Evolutionary conservation across 305 asterid genomes (phyloP).

Genomic region (Fraxinus sp.): DNA sequence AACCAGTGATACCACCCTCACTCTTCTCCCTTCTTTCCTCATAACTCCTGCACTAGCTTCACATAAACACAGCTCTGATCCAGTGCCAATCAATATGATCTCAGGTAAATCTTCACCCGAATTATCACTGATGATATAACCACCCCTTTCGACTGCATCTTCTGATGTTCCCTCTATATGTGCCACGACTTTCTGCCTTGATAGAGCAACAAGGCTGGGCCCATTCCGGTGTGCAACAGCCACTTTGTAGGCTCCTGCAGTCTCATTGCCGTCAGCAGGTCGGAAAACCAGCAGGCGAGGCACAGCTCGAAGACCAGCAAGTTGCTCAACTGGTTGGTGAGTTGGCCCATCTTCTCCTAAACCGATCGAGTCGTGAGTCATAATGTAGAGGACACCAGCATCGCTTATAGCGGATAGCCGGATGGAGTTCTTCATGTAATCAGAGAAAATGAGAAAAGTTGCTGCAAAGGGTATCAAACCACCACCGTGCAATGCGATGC

Average conservation of each 20-base stretch:
- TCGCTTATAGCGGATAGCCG: constrained; percentile 47
- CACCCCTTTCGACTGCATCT: constrained; percentile 42
- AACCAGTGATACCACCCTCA: constrained; percentile 46
- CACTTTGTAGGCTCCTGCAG: constrained; percentile 44
- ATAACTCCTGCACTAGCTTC: constrained; percentile 36
- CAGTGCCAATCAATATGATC: constrained; percentile 46
- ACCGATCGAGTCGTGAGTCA: constrained; percentile 52
- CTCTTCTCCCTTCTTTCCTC: constrained; percentile 46
- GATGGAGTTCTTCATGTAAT: constrained; percentile 54
- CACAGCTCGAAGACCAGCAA: constrained; percentile 49
- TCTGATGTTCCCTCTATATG: constrained; percentile 40
- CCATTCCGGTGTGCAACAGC: constrained; percentile 33
- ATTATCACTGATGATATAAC: constrained; percentile 47
- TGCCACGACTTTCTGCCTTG: constrained; percentile 44
- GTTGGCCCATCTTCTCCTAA: constrained; percentile 56
- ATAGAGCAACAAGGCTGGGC: constrained; percentile 42
- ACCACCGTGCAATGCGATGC: constrained; percentile 44
- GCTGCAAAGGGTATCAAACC: constrained; percentile 56
- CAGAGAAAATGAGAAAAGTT: constrained; percentile 49
- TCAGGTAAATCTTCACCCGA: too few relatives aligned
- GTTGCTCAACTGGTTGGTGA: constrained; percentile 57
- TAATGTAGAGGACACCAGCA: constrained; percentile 47
- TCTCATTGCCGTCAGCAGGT: constrained; percentile 53
- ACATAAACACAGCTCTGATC: constrained; percentile 46
- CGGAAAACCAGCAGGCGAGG: constrained; percentile 46